Percentiles rank a stretch among this genome's conserved stretches.
phyloP scores from a whole-genome alignment of 768 basidiomycete species.

The Nidularia pulvinata region DNA sequence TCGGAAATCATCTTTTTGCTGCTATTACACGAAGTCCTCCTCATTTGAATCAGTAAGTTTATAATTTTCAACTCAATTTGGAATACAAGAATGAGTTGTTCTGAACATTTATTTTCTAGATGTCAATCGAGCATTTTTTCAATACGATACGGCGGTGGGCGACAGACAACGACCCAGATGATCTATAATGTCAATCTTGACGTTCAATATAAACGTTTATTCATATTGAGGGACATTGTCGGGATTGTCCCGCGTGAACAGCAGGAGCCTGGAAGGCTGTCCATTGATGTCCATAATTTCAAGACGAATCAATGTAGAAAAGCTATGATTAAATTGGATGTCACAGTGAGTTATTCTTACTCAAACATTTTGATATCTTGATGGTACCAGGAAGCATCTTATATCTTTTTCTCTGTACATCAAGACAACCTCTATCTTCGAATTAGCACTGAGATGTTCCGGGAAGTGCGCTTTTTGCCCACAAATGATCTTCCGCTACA shows the following conservation, averaged over 20 bases:
- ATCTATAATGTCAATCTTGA: neutral
- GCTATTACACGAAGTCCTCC: neutral
- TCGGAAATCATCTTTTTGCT: neutral
- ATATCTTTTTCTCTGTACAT: no score
- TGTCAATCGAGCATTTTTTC: neutral
- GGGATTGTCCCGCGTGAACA: neutral
- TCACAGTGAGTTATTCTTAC: no score
- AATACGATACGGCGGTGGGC: neutral
- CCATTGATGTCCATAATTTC: neutral
- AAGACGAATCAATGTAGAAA: neutral
- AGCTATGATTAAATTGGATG: no score
- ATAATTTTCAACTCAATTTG: neutral
- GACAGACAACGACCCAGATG: neutral
- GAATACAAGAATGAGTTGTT: neutral
- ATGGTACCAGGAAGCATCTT: no score
- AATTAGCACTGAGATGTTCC: no score
- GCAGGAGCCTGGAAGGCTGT: neutral
- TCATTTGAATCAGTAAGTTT: neutral
- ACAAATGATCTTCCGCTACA: no score
- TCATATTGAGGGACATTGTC: neutral
- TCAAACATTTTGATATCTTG: no score
- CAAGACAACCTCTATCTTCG: no score
- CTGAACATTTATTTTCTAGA: neutral
- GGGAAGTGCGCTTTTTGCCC: no score
- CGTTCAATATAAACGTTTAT: neutral